Evolutionary conservation across 2,329 filamentous ascomycete species (phyloP), one percentile per base, ranked within the genome.

Genomic region (Niveomyces coronatus): DNA sequence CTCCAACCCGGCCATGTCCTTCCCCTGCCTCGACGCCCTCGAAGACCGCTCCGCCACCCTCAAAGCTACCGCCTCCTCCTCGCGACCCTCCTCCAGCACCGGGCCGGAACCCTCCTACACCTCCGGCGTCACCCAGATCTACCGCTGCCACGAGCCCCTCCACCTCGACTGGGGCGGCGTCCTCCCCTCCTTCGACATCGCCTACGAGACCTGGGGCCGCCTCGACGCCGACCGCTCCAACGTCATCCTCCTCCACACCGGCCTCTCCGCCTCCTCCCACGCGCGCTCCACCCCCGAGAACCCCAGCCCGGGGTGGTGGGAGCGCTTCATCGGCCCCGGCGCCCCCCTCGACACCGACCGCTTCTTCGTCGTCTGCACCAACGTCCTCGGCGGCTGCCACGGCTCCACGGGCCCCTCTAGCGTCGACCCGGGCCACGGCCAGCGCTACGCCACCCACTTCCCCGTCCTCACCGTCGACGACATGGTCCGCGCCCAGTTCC

Each of bases 71-170:
- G 18, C 37, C 35, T 37, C 44, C 20, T 39, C 8, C 23, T 16
- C 36, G 7, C 23, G 18, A 20, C 27, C 28, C 23, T 84, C 82
- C 26, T 68, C 81, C 33, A 74, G 76, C 13, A 79, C 78, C 32
- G 89, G 89, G 0, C 89, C 89, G 1, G 91, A 98, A 55, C 91
- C 91, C 0, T 86, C 86, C 1, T 98, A 98, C 60, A 95, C 89
- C 0, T 82, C 83, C 31, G 91, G 91, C 41, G 78, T 76, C n/a
- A 88, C 91, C 36, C 73, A 84, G 47, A 72, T 66, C 20, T 95
- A 84, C 61, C 79, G 79, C 54, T 91, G 81, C 50, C 52, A 71
- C 7, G 70, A 85, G 16, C 79, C 87, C 0, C 65, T 96, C 13
- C 67, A 88, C 3, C 76, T 96, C 18, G 91, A 98, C 62, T 96